Evolutionary conservation across 192 early-diverging fungal genomes (phyloP).

Genomic region (Radiomyces spectabilis): DNA sequence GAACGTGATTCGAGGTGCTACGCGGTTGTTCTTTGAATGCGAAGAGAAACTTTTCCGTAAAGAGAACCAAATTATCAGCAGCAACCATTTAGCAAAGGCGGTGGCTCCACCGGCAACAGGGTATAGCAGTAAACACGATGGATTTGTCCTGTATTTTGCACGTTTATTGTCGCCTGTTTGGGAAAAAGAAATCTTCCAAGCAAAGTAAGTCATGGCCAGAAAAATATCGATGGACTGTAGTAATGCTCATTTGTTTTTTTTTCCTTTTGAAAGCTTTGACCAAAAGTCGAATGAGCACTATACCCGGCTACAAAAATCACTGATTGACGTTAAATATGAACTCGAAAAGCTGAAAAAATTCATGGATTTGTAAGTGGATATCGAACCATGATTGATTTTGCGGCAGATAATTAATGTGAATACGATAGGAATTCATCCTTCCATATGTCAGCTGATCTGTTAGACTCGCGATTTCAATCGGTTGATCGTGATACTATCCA

Average conservation of each 20-base stretch:
- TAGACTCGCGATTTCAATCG: constrained; percentile 10
- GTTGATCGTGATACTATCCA: constrained; percentile 4
- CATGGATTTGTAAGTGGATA: constrained; percentile 15
- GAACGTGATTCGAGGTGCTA: background rate
- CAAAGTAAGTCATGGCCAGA: constrained; percentile 6
- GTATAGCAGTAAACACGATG: constrained; percentile 69
- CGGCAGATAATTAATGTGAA: too few species aligned
- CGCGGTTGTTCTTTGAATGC: constrained; percentile 3
- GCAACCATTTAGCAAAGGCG: constrained; percentile 25
- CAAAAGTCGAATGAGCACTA: too few species aligned
- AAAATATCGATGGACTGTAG: too few species aligned
- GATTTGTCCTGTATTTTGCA: constrained; percentile 66
- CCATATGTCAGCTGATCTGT: background rate
- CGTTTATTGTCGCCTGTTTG: constrained; percentile 71
- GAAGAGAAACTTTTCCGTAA: too few species aligned
- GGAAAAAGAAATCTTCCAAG: constrained; percentile 35
- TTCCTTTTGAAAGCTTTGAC: too few species aligned
- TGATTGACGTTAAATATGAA: background rate
- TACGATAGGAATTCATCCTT: constrained; percentile 1
- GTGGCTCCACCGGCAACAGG: constrained; percentile 28
- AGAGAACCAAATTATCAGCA: too few species aligned
- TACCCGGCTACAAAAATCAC: background rate
- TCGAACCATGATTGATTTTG: too few species aligned
- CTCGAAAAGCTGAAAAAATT: constrained; percentile 6
- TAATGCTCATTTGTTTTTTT: background rate